Conservation (phyloP, 768 basidiomycete genomes). For the Lanmaoa rubissima region DNA sequence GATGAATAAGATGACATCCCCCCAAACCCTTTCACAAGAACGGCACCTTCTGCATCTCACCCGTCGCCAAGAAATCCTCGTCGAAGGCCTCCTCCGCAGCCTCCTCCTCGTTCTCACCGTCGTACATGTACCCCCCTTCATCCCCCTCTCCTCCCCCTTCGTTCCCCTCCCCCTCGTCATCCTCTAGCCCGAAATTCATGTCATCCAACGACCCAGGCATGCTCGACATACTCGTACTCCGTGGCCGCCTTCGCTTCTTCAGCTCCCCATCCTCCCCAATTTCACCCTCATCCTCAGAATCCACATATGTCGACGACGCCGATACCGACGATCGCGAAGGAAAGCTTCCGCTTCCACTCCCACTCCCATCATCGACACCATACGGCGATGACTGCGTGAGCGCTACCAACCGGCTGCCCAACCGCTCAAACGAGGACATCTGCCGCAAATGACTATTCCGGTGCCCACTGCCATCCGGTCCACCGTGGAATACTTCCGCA, state of each 20-base stretch:
- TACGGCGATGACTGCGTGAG: constrained; percentile 43
- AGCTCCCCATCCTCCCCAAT: constrained; percentile 37
- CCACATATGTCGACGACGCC: constrained; percentile 47
- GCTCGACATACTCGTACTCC: constrained; percentile 70
- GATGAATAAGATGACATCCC: not conserved
- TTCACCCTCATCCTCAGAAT: constrained; percentile 48
- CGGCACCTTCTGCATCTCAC: constrained; percentile 79
- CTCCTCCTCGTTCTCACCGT: constrained; percentile 52
- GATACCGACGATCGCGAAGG: constrained; percentile 55
- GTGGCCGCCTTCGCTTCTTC: constrained; percentile 39
- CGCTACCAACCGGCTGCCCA: constrained; percentile 57
- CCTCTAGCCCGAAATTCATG: constrained; percentile 53
- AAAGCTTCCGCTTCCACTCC: constrained; percentile 43
- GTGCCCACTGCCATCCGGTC: constrained; percentile 17
- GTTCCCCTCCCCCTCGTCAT: constrained; percentile 44
- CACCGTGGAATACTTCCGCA: constrained; percentile 8
- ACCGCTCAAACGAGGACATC: constrained; percentile 74
- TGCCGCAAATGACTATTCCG: constrained; percentile 55
- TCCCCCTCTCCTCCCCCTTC: constrained; percentile 32
- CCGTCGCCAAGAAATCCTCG: constrained; percentile 75
- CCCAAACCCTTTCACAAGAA: constrained; percentile 43
- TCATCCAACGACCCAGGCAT: constrained; percentile 85
- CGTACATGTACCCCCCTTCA: constrained; percentile 33
- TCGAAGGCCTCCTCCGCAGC: constrained; percentile 74
- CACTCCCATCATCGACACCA: constrained; percentile 15